Evolutionary conservation across 371 early-diverging fungal genomes (phyloP).

Genomic region (Saksenaea oblongispora): DNA sequence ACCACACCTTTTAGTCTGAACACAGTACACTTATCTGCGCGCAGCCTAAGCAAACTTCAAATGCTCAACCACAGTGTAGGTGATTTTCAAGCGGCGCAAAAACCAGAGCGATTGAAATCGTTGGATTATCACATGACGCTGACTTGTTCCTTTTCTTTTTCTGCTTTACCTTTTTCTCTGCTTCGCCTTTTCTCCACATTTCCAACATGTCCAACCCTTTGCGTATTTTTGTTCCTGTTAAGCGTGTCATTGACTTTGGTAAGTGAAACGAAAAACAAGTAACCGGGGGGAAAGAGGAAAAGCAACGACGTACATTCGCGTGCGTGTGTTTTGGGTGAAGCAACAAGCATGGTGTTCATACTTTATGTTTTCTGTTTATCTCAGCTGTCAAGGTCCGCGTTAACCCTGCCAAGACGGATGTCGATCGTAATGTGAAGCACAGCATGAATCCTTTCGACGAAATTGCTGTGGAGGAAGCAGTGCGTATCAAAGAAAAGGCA

Average conservation of each 20-base stretch:
- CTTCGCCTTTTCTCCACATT: neutral
- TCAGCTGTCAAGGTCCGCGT: constrained; percentile 95
- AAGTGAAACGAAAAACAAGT: constrained; percentile 5
- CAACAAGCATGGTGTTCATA: neutral
- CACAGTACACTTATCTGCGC: too few relatives aligned
- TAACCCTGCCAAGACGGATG: constrained; percentile 83
- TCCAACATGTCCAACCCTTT: constrained; percentile 49
- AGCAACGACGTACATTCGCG: neutral
- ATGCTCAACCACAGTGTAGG: too few relatives aligned
- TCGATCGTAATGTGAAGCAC: constrained; percentile 97
- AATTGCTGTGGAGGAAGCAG: constrained; percentile 97
- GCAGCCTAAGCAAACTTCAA: too few relatives aligned
- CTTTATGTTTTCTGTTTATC: neutral
- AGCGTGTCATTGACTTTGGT: constrained; percentile 97
- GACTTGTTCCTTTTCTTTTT: neutral
- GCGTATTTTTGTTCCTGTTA: constrained; percentile 89
- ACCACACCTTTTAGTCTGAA: too few relatives aligned
- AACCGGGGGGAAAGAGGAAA: neutral
- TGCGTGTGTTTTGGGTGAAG: neutral
- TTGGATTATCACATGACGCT: too few relatives aligned
- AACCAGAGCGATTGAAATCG: too few relatives aligned
- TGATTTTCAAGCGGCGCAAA: too few relatives aligned
- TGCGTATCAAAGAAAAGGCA: constrained; percentile 86
- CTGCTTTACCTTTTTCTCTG: neutral
- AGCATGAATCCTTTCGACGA: constrained; percentile 99